Evolutionary conservation across 495 filamentous ascomycete species (phyloP), one percentile per base, ranked within the genome.

Genomic region (Talaromyces proteolyticus): DNA sequence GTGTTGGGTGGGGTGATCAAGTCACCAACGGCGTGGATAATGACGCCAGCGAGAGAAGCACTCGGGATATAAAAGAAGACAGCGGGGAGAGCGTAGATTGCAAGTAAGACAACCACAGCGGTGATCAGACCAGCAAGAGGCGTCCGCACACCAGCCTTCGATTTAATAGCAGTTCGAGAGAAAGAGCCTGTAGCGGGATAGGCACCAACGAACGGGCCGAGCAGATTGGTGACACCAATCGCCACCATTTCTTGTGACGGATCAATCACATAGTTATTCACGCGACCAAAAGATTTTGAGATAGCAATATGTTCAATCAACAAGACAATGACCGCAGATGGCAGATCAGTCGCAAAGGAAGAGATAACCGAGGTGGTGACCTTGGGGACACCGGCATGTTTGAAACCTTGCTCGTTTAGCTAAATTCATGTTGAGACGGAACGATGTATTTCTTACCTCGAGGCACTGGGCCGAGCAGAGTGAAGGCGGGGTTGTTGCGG

Each of bases 211-310:
- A 98, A 96, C 6, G 93, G 92, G 4, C 89, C 91, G 1, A 98
- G 76, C 26, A 97, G 73, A 63, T 98, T 98, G 17, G 84, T 87
- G 7, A 97, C 77, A 42, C 93, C 93, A 59, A 98, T 97, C 20
- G 88, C 94, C 20, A 98, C 86, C 70, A 98, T 81, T 59, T 98
- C 93, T 62, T 98, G 93, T 0, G 92, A 96, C 3, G 93, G 94
- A 54, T 97, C 82, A 66, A 98, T 96, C n/a, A 83, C 88, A 68
- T 98, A 98, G 70, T 96, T 96, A 72, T 96, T 96, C 55, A 98
- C 78, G 39, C 93, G 80, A 4, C 93, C 93, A 52, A 98, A 98
- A 0, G 93, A 97, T 67, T 98, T 98, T 26, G 91, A 89, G 53
- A 98, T 98, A n/a, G 94, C 87, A 55, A 93, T 91, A 62, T 94